Base-by-base conservation (phyloP, 2,329 filamentous ascomycete genomes). In the Cryphonectria naterciae region DNA sequence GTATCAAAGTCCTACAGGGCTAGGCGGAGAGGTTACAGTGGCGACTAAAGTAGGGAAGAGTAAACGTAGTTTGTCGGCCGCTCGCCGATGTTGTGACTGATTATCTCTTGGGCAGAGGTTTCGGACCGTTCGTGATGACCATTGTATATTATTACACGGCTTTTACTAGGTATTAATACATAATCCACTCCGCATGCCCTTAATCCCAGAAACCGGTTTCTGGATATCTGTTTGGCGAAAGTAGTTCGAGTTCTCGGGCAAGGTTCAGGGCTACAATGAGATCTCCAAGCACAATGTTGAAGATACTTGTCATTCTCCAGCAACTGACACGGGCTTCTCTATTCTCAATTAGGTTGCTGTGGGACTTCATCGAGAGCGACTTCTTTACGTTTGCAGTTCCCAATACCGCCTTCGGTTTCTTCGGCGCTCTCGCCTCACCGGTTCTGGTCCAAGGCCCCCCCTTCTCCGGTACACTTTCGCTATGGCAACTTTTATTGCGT, bases 381-480 rank as follows among this genome's bases (percentile, higher is more conserved):
- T 74, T 79, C 25, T 68, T 72, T 35, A 78, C 77, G 19, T 77
- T 79, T 54, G 72, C 76, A 10, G 39, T 76, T 41, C 78, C 78
- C 32, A 75, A 77, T 58, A 77, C 75, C 2, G 72, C 71, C 2
- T 79, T 79, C 70, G 78, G 79, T 11, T 72, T 81, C n/a, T 70
- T 80, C 1, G 75, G 77, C 11, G 77, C 79, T 7, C 73, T 79
- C 11, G 70, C 67, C 19, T 58, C 17, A 4, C 64, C 64, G 13
- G 28, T 56, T 11, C 32, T 66, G 22, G 22, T 39, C 32, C 32
- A 66, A 28, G 15, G 54, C 54, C 15, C 13, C 8, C 11, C 54
- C 25, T 10, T 58, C 25, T 32, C 54, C 8, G 28, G 54, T 8
- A 17, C 54, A 17, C 54, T 5, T 8, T 15, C 3, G 3, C 54